Base-by-base conservation (phyloP, 768 basidiomycete genomes). In the Tricholoma sp. region DNA sequence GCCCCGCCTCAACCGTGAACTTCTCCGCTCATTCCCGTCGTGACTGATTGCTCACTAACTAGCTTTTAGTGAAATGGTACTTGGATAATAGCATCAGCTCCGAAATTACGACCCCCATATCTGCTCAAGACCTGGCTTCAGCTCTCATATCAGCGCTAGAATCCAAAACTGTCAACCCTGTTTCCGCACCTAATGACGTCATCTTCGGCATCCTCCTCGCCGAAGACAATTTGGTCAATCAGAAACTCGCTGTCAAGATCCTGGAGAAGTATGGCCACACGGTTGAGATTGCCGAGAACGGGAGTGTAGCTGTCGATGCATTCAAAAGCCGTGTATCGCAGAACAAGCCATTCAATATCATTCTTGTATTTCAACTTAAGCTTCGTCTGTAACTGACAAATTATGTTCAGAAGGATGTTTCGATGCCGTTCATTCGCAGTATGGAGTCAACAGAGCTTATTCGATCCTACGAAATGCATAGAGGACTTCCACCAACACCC, bases 271-370 rank as follows among this genome's bases (percentile, higher is more conserved):
- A 97, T 96, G 78, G 91, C 98, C 57, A 75, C 98, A 12, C 95
- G 98, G 73, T 94, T 91, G 93, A 97, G 76, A 94, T 98, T 56
- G 97, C 95, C 15, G 96, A 98, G 78, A 98, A 99, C 66, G 96
- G 96, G 7, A 89, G 88, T 60, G 75, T 97, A 55, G 96, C 96
- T 0, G 85, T 98, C 32, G 94, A 98, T 68, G 88, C 89, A 37
- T 94, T 93, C 77, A 94, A 92, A 73, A 80, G 82, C 56, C 76
- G 93, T 45, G 80, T 88, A 4, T 75, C 80, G 45, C 84, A 83
- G 63, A 79, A 74, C 62, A 83, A 82, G 65, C 91, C 89, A 13
- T 97, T 91, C 65, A 91, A 97, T 70, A 89, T 97, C 62, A 92
- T 98, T 59, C 80, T 98, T 29, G 94, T 95, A 61, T 63, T 89